Percentiles rank a stretch among this genome's conserved stretches.
These are phyloP conservation scores for Xylariaceae sp. DNA, from an alignment of 2,329 filamentous ascomycete species.

Conservation along the genomic window DNA sequence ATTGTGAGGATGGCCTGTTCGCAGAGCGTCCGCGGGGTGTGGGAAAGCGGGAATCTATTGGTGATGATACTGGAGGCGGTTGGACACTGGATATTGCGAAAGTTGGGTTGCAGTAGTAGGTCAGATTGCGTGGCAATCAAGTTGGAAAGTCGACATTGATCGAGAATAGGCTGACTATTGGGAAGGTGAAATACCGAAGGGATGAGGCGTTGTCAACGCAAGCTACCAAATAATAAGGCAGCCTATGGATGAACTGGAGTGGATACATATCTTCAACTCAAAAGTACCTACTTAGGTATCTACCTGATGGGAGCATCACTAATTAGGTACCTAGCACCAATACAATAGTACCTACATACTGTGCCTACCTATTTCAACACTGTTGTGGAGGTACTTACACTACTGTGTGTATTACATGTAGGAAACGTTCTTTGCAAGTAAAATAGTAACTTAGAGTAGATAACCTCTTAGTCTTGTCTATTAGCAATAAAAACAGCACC, in stretches of 20 bases:
- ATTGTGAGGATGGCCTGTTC: constrained; percentile 40
- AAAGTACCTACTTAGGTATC: constrained; percentile 6
- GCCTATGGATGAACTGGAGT: constrained; percentile 27
- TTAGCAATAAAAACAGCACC: no score
- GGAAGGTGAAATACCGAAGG: neutral
- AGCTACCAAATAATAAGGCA: constrained; percentile 14
- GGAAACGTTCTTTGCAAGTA: no score
- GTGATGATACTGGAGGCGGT: neutral
- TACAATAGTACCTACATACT: no score
- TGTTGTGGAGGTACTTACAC: no score
- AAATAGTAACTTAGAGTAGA: no score
- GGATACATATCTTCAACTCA: no score
- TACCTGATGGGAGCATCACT: no score
- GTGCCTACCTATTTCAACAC: no score
- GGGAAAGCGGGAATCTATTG: neutral
- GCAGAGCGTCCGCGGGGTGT: constrained; percentile 10
- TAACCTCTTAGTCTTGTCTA: no score
- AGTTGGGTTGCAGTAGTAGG: neutral
- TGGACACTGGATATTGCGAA: neutral
- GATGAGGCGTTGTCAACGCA: constrained; percentile 16
- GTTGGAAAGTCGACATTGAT: neutral
- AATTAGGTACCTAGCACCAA: no score
- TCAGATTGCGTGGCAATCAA: neutral
- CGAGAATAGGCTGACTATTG: neutral
- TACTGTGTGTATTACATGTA: no score